phyloP scores from a whole-genome alignment of 768 basidiomycete species.

The Serendipita sp. region DNA sequence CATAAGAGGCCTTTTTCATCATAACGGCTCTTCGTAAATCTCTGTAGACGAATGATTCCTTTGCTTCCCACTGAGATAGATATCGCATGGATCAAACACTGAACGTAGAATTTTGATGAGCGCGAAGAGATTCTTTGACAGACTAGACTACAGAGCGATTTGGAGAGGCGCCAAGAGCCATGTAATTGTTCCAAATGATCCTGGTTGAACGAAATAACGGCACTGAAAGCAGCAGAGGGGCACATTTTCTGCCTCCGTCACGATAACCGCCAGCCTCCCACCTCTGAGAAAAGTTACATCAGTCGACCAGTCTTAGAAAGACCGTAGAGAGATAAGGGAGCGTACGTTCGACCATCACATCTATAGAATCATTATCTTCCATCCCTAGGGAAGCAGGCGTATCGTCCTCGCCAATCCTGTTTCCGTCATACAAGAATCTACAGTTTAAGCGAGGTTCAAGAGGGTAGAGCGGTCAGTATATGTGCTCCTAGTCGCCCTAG shows the following conservation, averaged over 20 bases:
- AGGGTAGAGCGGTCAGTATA: background rate
- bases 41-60: no score
- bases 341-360: constrained; percentile 93
- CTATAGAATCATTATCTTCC: constrained; percentile 86
- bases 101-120: background rate
- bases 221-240: background rate
- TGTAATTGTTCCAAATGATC: no score
- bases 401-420: constrained; percentile 73
- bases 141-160: background rate
- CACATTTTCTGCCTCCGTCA: background rate
- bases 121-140: background rate
- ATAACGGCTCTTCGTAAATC: no score
- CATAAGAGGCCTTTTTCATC: no score
- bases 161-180: no score
- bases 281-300: background rate
- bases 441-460: background rate
- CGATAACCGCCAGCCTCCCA: background rate
- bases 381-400: constrained; percentile 73
- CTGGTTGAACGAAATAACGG: no score
- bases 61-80: no score
- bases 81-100: no score
- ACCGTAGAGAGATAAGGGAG: constrained; percentile 11
- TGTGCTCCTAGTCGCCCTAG: background rate
- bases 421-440: constrained; percentile 86
- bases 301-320: background rate